These are phyloP conservation scores for Sungouiella blattae DNA, from an alignment of 805 yeast species.

Conservation along the genomic window DNA sequence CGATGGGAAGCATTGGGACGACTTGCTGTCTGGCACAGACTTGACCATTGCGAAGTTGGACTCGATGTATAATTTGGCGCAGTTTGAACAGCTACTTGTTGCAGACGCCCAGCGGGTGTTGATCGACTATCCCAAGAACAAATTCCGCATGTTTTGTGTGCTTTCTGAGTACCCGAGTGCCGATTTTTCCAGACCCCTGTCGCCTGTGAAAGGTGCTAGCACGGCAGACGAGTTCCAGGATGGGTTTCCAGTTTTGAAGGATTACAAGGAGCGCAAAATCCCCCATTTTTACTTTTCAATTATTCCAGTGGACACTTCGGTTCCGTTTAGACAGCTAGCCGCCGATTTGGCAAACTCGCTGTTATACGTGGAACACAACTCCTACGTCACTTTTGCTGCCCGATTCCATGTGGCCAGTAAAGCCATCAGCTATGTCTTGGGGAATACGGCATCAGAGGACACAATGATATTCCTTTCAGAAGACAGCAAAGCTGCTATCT, in stretches of 20 bases:
- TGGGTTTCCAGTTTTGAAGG: conserved; percentile 19
- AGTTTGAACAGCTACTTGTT: conserved; percentile 40
- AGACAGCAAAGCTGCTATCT: conserved; percentile 41
- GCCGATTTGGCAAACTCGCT: conserved; percentile 41
- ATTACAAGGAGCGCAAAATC: conserved; percentile 21
- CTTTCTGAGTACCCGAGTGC: conserved; percentile 46
- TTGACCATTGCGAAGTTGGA: conserved; percentile 43
- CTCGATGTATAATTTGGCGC: conserved; percentile 46
- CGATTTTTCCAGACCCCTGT: conserved; percentile 16
- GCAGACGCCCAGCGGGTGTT: conserved; percentile 62
- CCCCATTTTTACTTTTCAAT: conserved; percentile 19
- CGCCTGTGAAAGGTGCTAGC: conserved; percentile 17
- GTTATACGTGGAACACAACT: conserved; percentile 54
- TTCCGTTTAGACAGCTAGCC: conserved; percentile 18
- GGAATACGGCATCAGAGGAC: not conserved
- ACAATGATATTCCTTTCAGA: conserved; percentile 13
- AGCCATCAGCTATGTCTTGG: conserved; percentile 13
- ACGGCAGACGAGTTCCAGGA: not conserved
- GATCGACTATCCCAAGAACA: conserved; percentile 64
- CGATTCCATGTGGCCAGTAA: conserved; percentile 39
- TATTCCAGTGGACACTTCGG: conserved; percentile 16
- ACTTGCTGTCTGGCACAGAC: conserved; percentile 8
- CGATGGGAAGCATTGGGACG: conserved; percentile 10
- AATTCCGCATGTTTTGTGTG: conserved; percentile 59
- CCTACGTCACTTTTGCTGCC: conserved; percentile 32